Percentiles rank a stretch among this genome's conserved stretches.
Conservation (phyloP, 108 stramenopile genomes). For the Pseudonitzschia delicatissima region DNA sequence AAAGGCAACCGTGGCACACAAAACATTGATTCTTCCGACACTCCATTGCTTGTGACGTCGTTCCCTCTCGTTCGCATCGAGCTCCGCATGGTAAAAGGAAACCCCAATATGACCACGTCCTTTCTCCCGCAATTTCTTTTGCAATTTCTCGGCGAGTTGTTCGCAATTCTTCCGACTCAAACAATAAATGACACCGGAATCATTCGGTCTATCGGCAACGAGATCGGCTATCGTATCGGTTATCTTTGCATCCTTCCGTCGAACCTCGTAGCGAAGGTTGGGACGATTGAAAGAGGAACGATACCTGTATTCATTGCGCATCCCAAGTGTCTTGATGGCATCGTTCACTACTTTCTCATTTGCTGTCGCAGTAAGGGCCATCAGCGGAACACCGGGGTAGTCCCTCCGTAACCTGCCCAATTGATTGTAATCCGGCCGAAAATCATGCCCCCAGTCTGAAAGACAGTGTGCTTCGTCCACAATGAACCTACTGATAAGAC, state of each 20-base stretch:
- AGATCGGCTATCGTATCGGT: slow-evolving; percentile 77
- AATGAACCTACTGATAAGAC: slow-evolving; percentile 91
- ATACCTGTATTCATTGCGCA: slow-evolving; percentile 69
- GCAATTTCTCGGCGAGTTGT: slow-evolving; percentile 67
- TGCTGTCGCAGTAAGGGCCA: slow-evolving; percentile 99
- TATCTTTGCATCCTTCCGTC: slow-evolving; percentile 80
- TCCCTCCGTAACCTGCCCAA: slow-evolving; percentile 76
- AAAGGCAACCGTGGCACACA: slow-evolving; percentile 85
- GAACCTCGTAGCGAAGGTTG: slow-evolving; percentile 93
- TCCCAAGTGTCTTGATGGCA: slow-evolving; percentile 83
- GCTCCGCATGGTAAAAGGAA: slow-evolving; percentile 95
- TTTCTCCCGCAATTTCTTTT: slow-evolving; percentile 53
- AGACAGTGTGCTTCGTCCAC: slow-evolving; percentile 96
- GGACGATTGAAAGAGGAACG: slow-evolving; percentile 91
- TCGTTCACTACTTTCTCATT: slow-evolving; percentile 90
- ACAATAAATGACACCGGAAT: slow-evolving; percentile 97
- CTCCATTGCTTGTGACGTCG: slow-evolving; percentile 90
- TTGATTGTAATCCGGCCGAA: slow-evolving; percentile 89
- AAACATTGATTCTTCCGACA: slow-evolving; percentile 80
- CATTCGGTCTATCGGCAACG: slow-evolving; percentile 59
- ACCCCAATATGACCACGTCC: slow-evolving; percentile 60
- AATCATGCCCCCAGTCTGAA: slow-evolving; percentile 70
- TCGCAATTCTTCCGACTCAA: slow-evolving; percentile 95
- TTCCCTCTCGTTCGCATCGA: slow-evolving; percentile 68
- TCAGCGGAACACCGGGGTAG: slow-evolving; percentile 93